These are phyloP conservation scores for Lepidium aucheri DNA, from an alignment of 345 rosid species.

Conservation along the genomic window DNA sequence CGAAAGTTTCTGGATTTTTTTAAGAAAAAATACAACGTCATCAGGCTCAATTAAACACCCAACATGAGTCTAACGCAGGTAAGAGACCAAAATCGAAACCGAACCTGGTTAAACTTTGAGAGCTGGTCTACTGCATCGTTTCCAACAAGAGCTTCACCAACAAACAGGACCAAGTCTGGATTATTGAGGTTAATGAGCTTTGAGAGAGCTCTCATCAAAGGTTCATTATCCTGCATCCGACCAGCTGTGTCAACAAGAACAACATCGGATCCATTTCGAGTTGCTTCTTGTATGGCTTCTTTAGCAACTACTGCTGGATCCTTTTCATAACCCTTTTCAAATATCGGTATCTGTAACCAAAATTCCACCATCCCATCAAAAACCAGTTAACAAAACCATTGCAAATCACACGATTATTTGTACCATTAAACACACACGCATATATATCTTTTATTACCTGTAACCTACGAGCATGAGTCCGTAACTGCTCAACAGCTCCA, in stretches of 20 bases:
- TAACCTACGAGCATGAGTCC: constrained; percentile 95
- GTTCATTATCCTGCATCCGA: constrained; percentile 99
- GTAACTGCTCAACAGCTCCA: constrained; percentile 97
- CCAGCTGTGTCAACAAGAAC: constrained; percentile 99
- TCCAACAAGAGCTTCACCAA: constrained; percentile 98
- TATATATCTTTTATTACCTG: constrained; percentile 40
- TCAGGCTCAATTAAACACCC: not conserved
- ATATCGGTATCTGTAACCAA: constrained; percentile 67
- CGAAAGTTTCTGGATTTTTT: constrained; percentile 59
- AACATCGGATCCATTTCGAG: constrained; percentile 81
- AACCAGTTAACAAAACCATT: not conserved
- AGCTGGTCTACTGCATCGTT: constrained; percentile 97
- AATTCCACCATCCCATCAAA: not conserved
- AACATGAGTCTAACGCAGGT: not conserved
- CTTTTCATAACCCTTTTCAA: constrained; percentile 96
- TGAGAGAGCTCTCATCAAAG: constrained; percentile 95
- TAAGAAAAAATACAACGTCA: not conserved
- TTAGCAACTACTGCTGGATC: constrained; percentile 97
- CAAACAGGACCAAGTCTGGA: constrained; percentile 93
- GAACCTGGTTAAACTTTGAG: constrained; percentile 90
- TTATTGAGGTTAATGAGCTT: constrained; percentile 77
- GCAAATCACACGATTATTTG: not conserved
- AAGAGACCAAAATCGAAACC: constrained; percentile 11
- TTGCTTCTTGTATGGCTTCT: constrained; percentile 94
- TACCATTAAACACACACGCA: not conserved